Evolutionary conservation across 2,329 filamentous ascomycete species (phyloP).

Genomic region (Emmonsiellopsis sp.): DNA sequence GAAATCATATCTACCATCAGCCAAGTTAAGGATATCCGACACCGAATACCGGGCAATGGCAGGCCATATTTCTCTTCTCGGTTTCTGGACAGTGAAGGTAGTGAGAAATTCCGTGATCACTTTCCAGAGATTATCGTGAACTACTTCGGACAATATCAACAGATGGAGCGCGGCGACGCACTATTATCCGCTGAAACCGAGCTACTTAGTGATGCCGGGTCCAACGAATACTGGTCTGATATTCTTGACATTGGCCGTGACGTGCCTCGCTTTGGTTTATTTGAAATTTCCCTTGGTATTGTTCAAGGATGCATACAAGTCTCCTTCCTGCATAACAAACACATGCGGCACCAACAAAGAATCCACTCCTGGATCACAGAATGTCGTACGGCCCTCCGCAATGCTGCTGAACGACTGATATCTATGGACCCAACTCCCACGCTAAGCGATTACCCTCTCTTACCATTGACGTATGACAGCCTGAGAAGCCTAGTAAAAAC

Average conservation of each 20-base stretch:
- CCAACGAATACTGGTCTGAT: constrained; percentile 22
- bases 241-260: constrained; percentile 36
- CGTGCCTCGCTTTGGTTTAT: constrained; percentile 39
- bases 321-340: constrained; percentile 42
- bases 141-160: constrained; percentile 31
- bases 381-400: constrained; percentile 26
- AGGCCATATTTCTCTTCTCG: constrained; percentile 28
- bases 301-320: constrained; percentile 38
- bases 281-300: constrained; percentile 44
- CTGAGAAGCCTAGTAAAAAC: constrained; percentile 27
- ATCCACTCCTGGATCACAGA: constrained; percentile 37
- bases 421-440: constrained; percentile 23
- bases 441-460: constrained; percentile 35
- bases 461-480: constrained; percentile 32
- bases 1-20: constrained; percentile 23
- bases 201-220: constrained; percentile 32
- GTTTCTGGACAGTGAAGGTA: constrained; percentile 22
- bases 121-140: constrained; percentile 36
- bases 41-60: constrained; percentile 28
- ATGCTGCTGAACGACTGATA: constrained; percentile 17
- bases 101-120: constrained; percentile 23
- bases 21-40: constrained; percentile 30
- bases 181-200: constrained; percentile 35
- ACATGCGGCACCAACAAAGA: constrained; percentile 36
- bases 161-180: constrained; percentile 35